Conservation (phyloP, 2,329 filamentous ascomycete genomes). For the Coniella vitis region DNA sequence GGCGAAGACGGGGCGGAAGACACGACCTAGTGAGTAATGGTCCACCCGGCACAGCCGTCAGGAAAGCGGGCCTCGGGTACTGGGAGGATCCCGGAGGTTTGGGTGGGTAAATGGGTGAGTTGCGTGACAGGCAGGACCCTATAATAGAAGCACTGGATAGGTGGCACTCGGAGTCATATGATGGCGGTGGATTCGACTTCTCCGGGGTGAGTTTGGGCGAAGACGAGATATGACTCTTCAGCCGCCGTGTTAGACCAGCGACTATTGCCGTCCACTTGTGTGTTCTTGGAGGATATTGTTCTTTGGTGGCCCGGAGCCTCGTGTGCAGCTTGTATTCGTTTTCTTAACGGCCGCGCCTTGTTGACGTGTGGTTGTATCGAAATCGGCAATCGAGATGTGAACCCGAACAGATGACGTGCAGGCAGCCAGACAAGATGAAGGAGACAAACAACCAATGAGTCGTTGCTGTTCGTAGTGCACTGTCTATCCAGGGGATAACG, state of each 20-base stretch:
- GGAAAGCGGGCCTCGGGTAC: constrained; percentile 10
- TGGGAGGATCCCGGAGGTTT: constrained; percentile 21
- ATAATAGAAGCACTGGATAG: constrained; percentile 30
- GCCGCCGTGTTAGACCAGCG: constrained; percentile 26
- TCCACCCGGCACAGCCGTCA: constrained; percentile 16
- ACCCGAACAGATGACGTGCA: too few relatives aligned
- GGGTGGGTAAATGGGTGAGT: constrained; percentile 27
- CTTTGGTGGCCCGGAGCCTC: background rate
- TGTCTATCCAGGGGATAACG: too few relatives aligned
- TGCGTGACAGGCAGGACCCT: constrained; percentile 25
- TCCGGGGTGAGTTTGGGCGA: constrained; percentile 33
- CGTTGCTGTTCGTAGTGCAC: too few relatives aligned
- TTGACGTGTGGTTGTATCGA: too few relatives aligned
- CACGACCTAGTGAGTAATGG: constrained; percentile 13
- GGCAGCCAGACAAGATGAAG: too few relatives aligned
- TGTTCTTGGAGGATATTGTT: background rate
- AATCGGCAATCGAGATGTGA: too few relatives aligned
- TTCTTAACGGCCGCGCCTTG: too few relatives aligned
- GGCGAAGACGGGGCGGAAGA: constrained; percentile 8
- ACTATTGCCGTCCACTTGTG: background rate
- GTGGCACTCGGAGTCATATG: constrained; percentile 35
- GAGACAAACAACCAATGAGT: too few relatives aligned
- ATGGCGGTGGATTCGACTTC: constrained; percentile 29
- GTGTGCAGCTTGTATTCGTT: too few relatives aligned
- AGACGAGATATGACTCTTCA: constrained; percentile 40